Percentiles rank a stretch among this genome's conserved stretches.
These are phyloP conservation scores for Quercus glauca DNA, from an alignment of 306 rosid species.

Conservation along the genomic window DNA sequence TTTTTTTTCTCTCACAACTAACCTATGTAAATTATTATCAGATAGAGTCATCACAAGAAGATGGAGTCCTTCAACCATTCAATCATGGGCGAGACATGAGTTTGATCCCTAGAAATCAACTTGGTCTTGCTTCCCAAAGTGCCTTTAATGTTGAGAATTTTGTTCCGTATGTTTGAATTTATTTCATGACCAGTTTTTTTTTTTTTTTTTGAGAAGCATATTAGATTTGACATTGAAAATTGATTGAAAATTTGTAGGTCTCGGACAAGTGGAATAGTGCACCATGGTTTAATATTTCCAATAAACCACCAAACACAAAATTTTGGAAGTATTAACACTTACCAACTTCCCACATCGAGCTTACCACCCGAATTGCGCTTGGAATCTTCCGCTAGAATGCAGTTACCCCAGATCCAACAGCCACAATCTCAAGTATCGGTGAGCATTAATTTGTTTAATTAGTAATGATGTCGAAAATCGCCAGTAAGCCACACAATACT, in stretches of 20 bases:
- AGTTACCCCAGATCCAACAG: constrained; percentile 8
- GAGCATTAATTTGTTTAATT: no score
- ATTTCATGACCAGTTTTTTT: no score
- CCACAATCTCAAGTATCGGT: not conserved
- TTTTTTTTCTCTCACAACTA: no score
- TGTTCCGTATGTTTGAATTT: not conserved
- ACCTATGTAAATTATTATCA: no score
- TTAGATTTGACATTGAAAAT: no score
- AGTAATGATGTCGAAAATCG: no score
- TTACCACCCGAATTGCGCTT: constrained; percentile 4
- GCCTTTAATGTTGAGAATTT: not conserved
- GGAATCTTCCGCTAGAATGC: constrained; percentile 10
- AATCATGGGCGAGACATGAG: not conserved
- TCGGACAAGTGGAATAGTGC: no score
- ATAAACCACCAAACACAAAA: not conserved
- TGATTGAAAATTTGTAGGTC: no score
- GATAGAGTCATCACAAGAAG: not conserved
- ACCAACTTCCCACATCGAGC: constrained; percentile 6
- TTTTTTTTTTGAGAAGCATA: no score
- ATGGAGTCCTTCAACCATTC: not conserved
- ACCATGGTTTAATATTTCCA: not conserved
- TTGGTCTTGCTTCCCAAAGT: not conserved
- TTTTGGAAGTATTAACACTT: not conserved
- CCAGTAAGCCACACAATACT: no score
- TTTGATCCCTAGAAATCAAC: not conserved